Percentiles rank a stretch among this genome's conserved stretches.
phyloP scores from a whole-genome alignment of 2,329 filamentous ascomycete genomes.

The Triangularia setosa region DNA sequence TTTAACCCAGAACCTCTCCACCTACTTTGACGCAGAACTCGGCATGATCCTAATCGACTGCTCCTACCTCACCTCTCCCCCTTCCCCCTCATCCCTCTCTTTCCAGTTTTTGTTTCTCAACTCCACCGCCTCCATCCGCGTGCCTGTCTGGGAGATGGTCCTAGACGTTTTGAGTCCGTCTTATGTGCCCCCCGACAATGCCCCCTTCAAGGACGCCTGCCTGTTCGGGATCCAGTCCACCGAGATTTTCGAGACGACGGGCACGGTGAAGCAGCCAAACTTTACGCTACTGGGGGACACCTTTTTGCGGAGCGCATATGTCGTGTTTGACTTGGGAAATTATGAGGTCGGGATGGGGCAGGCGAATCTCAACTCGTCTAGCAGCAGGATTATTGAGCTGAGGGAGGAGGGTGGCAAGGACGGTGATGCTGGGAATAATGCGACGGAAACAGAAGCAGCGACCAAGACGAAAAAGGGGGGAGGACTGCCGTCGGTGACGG shows the following conservation, averaged over 20 bases:
- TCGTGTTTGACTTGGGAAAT: constrained; percentile 52
- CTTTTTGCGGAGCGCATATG: constrained; percentile 48
- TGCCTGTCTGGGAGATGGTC: constrained; percentile 38
- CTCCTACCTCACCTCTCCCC: constrained; percentile 33
- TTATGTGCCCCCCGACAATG: constrained; percentile 31
- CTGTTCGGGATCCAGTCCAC: constrained; percentile 52
- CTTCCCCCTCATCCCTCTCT: constrained; percentile 31
- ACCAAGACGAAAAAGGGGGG: too few species aligned
- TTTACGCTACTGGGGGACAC: constrained; percentile 43
- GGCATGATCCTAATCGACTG: constrained; percentile 40
- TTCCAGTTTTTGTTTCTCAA: constrained; percentile 33
- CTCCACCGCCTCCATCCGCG: constrained; percentile 23
- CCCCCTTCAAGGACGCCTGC: constrained; percentile 43
- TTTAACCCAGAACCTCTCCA: constrained; percentile 38
- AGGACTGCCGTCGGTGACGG: constrained; percentile 41
- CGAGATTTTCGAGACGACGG: constrained; percentile 31
- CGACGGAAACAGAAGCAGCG: not conserved
- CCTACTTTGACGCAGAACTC: constrained; percentile 33
- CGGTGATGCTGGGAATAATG: not conserved
- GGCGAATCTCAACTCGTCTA: constrained; percentile 46
- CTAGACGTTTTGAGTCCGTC: constrained; percentile 35
- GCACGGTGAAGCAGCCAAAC: constrained; percentile 13
- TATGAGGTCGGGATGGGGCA: constrained; percentile 50
- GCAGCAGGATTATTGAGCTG: constrained; percentile 45
- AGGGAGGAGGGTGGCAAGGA: constrained; percentile 31